Evolutionary conservation across 192 early-diverging fungal species (phyloP), one percentile per base, ranked within the genome.

Genomic region (Podila horticola): DNA sequence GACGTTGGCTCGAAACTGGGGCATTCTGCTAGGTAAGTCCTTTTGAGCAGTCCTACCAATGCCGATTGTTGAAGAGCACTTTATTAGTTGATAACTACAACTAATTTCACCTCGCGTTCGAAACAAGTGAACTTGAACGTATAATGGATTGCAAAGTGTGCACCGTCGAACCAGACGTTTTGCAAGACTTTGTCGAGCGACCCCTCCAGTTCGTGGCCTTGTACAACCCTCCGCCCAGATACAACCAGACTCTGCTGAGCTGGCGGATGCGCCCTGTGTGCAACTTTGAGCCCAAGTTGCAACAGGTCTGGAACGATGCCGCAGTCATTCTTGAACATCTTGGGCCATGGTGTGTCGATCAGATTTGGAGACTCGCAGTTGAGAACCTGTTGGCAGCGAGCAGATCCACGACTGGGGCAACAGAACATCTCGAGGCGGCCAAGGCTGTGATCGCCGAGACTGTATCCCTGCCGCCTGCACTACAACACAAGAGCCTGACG

Each of bases 281-380:
- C 24, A 63, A 64, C 2, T 60, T 57, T 22, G 67, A 77, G 64
- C 36, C 66, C 26, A 75, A 86, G 5, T 79, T 95, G 5, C 64
- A 74, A 28, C 60, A 72, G 22, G 69, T 82, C 5, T 83, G 91
- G 31, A 59, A 66, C 5, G 79, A 82, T 13, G 86, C 84, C 2
- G 29, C 26, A 0, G 65, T 85, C 22, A 66, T 89, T 29, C 72
- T 91, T 30, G 26, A 84, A 4, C 72, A 90, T 48, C 84, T 97
- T 28, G 96, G 96, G 0, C 90, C 94, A 4, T 96, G 94, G 91
- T 92, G 92, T 26, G 87, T 90, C 41, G 95, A 97, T 66, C 85
- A 85, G 5, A 85, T 92, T 41, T 92, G 95, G 87, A 84, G 88
- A 58, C 72, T 74, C 31, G 67, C 84, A 8, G 59, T 92, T 57